Evolutionary conservation across 768 basidiomycete genomes (phyloP), one percentile per base, ranked within the genome.

Genomic region (Amanita pallidorosea): DNA sequence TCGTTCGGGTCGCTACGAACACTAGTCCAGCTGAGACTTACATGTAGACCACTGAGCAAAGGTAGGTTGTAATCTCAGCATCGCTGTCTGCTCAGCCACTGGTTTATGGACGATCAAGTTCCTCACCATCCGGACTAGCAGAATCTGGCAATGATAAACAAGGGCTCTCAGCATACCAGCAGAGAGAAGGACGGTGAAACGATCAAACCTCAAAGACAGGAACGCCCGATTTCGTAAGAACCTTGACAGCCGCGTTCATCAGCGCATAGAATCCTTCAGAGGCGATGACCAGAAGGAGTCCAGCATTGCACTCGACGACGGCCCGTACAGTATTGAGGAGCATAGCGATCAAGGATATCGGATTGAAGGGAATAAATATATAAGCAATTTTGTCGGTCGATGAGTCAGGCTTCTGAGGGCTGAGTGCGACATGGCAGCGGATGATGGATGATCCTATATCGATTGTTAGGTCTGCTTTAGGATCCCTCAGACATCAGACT

Each of bases 11-110:
- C 13, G 9, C 15, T 31, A 18, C 2, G 12, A 13, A 3, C 2
- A 17, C 3, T 15, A n/a, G 2, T 18, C n/a, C 6, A 2, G 9
- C 12, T 5, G 29, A 31, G 38, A 42, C 35, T 9, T 13, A 46
- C 51, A 52, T 52, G 35, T 47, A 52, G 3, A n/a, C 27, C 13
- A 47, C n/a, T 11, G 38, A 37, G 31, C 43, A 46, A 7, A 45
- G 1, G 37, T 40, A 52, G 11, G 51, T 52, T 18, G 46, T 4
- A 12, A 37, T 23, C 51, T 52, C 7, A 15, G 9, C 7, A 33
- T 8, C 17, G n/a, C 17, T 29, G 2, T 12, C 25, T 31, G 20
- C 5, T 46, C 12, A 46, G 33, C 22, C 13, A 9, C 18, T 12
- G 4, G 9, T 41, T 5, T 20, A 41, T 20, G 18, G 22, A 41